These are phyloP conservation scores for Fragaria nilgerrensis DNA, from an alignment of 306 rosid species.

Conservation along the genomic window DNA sequence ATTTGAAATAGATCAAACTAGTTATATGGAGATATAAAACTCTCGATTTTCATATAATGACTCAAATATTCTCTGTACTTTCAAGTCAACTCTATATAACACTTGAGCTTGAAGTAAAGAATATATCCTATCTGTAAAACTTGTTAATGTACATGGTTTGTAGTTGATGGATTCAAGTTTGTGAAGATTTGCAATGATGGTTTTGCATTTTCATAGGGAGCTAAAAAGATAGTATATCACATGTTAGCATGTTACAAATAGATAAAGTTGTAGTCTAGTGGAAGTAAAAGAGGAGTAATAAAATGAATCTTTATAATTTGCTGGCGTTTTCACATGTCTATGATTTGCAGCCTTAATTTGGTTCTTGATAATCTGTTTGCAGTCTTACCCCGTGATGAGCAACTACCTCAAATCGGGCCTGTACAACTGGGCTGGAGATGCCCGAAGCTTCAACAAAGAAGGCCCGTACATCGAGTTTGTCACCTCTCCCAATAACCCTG, in stretches of 20 bases:
- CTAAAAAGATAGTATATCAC: background rate
- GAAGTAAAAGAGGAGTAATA: background rate
- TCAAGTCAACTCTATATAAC: background rate
- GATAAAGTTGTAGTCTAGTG: background rate
- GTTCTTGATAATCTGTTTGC: constrained; percentile 26
- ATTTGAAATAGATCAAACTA: background rate
- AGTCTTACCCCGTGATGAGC: constrained; percentile 77
- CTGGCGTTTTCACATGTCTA: background rate
- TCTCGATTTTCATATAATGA: background rate
- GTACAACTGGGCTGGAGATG: constrained; percentile 85
- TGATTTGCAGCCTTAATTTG: background rate
- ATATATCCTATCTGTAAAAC: constrained; percentile 1
- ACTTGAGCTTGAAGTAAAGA: background rate
- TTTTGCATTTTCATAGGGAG: background rate
- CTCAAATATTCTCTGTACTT: background rate
- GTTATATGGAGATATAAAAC: background rate
- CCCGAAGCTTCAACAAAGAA: constrained; percentile 39
- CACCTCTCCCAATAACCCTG: constrained; percentile 94
- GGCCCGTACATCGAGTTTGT: constrained; percentile 82
- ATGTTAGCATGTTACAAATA: background rate
- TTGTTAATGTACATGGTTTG: background rate
- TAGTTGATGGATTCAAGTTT: background rate
- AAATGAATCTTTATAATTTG: background rate
- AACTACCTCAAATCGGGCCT: constrained; percentile 79
- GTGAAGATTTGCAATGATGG: background rate